Evolutionary conservation across 768 basidiomycete species (phyloP).

Genomic region (Plicaturopsis crispa): DNA sequence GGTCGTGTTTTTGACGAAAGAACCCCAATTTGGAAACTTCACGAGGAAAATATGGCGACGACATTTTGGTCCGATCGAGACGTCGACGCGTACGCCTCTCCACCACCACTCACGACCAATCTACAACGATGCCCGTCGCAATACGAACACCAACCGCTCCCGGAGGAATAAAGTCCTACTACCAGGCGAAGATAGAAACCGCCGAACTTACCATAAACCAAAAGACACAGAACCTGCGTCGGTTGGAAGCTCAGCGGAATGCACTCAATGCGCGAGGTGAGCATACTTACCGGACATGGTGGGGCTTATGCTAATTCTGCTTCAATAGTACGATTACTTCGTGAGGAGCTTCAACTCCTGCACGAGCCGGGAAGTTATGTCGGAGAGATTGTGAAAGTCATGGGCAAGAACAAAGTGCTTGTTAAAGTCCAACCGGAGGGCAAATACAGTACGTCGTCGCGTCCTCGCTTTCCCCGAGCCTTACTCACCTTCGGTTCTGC

Average conservation of each 20-base stretch:
- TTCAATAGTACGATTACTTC: slow-evolving; percentile 66
- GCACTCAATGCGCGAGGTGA: slow-evolving; percentile 90
- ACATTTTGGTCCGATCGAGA: too few species aligned
- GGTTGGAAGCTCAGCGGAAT: slow-evolving; percentile 95
- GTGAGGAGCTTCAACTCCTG: slow-evolving; percentile 88
- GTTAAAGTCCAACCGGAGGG: slow-evolving; percentile 99
- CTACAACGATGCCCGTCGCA: slow-evolving; percentile 28
- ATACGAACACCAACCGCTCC: slow-evolving; percentile 31
- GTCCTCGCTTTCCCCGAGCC: neutral
- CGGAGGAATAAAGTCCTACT: slow-evolving; percentile 81
- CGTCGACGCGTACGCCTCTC: too few species aligned
- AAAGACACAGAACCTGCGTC: slow-evolving; percentile 92
- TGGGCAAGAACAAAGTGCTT: slow-evolving; percentile 98
- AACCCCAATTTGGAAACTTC: too few species aligned
- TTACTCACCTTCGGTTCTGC: slow-evolving; percentile 1
- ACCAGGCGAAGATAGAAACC: slow-evolving; percentile 91
- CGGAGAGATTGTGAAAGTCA: slow-evolving; percentile 95
- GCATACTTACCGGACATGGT: slow-evolving; percentile 10
- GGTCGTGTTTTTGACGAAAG: too few species aligned
- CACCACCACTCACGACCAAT: too few species aligned
- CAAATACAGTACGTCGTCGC: slow-evolving; percentile 79
- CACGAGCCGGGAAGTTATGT: slow-evolving; percentile 98
- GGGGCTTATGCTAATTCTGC: neutral
- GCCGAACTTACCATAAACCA: slow-evolving; percentile 91
- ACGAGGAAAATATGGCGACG: too few species aligned